Base-by-base conservation (phyloP, 2,329 filamentous ascomycete genomes). In the Remersonia thermophila region DNA sequence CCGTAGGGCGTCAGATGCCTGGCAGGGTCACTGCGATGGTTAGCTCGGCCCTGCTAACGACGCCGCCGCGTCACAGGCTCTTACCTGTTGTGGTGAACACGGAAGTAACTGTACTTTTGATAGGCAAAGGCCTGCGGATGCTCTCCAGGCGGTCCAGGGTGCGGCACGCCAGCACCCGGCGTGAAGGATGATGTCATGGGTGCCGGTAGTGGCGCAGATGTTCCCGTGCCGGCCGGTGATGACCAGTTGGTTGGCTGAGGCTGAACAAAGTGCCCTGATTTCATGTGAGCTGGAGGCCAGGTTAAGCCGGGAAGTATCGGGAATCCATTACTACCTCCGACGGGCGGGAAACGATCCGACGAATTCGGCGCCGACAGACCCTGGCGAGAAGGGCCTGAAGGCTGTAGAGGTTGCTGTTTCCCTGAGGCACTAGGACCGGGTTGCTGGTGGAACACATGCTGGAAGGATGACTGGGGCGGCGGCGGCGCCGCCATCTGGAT, bases 1-100 rank as follows among this genome's bases (percentile, higher is more conserved):
- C 67, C 63, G 48, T 78, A 79, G 1, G 74, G 74, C 4, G 71
- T 75, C 33, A 69, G 65, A 40, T 79, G 77, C 36, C 67, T 67
- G 7, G 65, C 61, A 5, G 67, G 58, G 40, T 72, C 67, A 55
- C 69, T 72, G 5, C 20, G 41, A 2, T 26, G 7, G 33, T 54
- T 43, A 57, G 41, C n/a, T 6, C 20, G 29, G 41, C 30, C 9
- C 6, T 5, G 1, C 26, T 3, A 8, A 7, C 25, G 15, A 4
- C 33, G 3, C 3, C 7, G 4, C 6, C 20, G 13, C 17, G 14
- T 30, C 11, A 20, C 16, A 20, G 14, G 14, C 1, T 47, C 59
- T 39, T 60, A 71, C 64, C 69, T 67, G 43, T 77, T 77, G 44
- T 76, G 66, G 41, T 77, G 60, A 17, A 71, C 63, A 44, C 75